Evolutionary conservation across 768 basidiomycete genomes (phyloP).

Genomic region (Rhodocollybia butyracea): DNA sequence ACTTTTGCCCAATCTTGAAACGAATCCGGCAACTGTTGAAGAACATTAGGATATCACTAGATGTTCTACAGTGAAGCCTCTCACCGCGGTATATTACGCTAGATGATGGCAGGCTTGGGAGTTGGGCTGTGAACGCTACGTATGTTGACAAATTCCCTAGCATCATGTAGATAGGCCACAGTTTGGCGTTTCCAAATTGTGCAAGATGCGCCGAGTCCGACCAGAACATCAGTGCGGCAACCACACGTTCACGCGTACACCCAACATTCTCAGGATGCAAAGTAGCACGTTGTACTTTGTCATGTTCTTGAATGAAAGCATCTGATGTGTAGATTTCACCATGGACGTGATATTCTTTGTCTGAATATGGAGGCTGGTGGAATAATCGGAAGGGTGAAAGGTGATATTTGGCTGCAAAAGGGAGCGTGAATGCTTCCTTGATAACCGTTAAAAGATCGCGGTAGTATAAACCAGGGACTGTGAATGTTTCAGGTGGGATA

Average conservation of each 20-base stretch:
- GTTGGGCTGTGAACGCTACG: slow-evolving; percentile 21
- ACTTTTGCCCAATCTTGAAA: not conserved
- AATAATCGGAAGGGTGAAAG: slow-evolving; percentile 20
- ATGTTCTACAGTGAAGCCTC: not conserved
- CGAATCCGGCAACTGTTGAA: not conserved
- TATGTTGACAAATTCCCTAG: slow-evolving; percentile 39
- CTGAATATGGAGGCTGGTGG: slow-evolving; percentile 8
- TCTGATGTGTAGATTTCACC: slow-evolving; percentile 19
- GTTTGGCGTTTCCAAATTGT: no score
- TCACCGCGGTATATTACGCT: slow-evolving; percentile 36
- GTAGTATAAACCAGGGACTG: slow-evolving; percentile 23
- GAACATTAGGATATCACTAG: not conserved
- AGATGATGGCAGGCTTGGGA: slow-evolving; percentile 31
- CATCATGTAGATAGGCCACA: slow-evolving; percentile 33
- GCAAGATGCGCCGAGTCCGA: no score
- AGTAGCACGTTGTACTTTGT: slow-evolving; percentile 13
- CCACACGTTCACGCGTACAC: no score
- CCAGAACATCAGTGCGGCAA: no score
- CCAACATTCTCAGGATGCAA: slow-evolving; percentile 22
- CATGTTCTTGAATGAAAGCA: slow-evolving; percentile 15
- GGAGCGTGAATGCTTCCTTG: slow-evolving; percentile 14
- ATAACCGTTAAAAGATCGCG: slow-evolving; percentile 23
- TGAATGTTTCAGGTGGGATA: slow-evolving; percentile 15
- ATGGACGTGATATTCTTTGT: slow-evolving; percentile 8
- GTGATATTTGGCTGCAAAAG: slow-evolving; percentile 18